These are phyloP conservation scores for Epichloe brachyelytri DNA, from an alignment of 2,329 filamentous ascomycete species.

Conservation along the genomic window DNA sequence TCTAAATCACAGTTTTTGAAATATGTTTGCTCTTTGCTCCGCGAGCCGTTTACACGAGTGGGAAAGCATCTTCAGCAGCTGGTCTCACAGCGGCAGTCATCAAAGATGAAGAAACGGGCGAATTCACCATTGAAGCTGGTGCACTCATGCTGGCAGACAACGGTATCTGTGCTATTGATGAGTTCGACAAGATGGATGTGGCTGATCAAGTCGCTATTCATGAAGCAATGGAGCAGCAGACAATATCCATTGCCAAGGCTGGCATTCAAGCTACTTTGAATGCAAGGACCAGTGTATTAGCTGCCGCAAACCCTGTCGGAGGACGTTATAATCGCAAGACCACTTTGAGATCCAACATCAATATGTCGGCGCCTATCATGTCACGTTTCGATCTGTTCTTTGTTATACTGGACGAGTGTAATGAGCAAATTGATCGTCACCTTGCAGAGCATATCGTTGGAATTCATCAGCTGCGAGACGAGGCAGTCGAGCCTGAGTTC, in stretches of 20 bases:
- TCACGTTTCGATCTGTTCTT: constrained; percentile 98
- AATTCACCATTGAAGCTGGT: constrained; percentile 97
- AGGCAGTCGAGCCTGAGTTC: constrained; percentile 83
- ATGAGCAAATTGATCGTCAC: constrained; percentile 80
- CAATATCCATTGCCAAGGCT: constrained; percentile 96
- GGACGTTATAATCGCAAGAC: constrained; percentile 96
- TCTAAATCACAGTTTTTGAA: constrained; percentile 98
- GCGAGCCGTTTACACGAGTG: constrained; percentile 91
- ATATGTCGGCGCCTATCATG: constrained; percentile 99
- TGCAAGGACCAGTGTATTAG: constrained; percentile 86
- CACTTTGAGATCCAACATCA: constrained; percentile 87
- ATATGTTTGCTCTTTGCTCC: constrained; percentile 95
- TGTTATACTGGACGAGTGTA: constrained; percentile 92
- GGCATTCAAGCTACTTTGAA: constrained; percentile 97
- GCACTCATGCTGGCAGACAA: constrained; percentile 96
- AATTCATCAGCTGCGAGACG: constrained; percentile 85
- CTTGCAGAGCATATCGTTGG: constrained; percentile 90
- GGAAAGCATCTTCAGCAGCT: constrained; percentile 92
- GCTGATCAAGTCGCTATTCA: constrained; percentile 95
- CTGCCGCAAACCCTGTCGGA: constrained; percentile 89
- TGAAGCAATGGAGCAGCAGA: constrained; percentile 99
- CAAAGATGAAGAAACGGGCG: constrained; percentile 96
- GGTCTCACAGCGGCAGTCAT: constrained; percentile 95
- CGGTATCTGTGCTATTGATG: constrained; percentile 94
- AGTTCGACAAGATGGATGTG: constrained; percentile 99